Evolutionary conservation across 225 moss, liverwort and hornwort genomes (phyloP).

Genomic region (Polytrichum commune): DNA sequence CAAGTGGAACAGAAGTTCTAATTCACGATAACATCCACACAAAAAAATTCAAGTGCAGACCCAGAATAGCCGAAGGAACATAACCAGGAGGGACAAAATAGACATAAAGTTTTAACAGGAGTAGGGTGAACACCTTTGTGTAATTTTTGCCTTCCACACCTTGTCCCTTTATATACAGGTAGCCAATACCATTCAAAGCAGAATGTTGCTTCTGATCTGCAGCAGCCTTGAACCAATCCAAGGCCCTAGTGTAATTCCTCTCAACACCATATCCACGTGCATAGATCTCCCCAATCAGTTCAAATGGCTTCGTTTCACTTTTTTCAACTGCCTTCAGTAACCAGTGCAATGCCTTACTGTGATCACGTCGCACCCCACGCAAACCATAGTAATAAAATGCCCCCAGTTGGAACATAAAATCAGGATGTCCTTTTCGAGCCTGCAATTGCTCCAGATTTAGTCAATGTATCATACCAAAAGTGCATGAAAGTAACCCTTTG

Average conservation of each 20-base stretch:
- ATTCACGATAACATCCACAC: too few species aligned
- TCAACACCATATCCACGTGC: conserved; percentile 92
- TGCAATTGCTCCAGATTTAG: conserved; percentile 6
- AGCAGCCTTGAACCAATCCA: conserved; percentile 80
- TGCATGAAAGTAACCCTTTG: too few species aligned
- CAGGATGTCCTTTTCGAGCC: conserved; percentile 77
- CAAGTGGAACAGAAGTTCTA: too few species aligned
- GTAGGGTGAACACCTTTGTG: conserved; percentile 56
- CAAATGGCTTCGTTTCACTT: conserved; percentile 65
- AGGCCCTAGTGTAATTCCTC: conserved; percentile 78
- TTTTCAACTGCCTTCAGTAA: conserved; percentile 94
- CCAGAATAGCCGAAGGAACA: too few species aligned
- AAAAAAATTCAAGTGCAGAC: too few species aligned
- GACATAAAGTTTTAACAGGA: not conserved
- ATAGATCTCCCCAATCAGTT: conserved; percentile 91
- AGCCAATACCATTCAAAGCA: conserved; percentile 89
- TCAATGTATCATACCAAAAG: too few species aligned
- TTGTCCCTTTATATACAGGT: conserved; percentile 82
- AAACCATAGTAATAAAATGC: conserved; percentile 83
- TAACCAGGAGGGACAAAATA: too few species aligned
- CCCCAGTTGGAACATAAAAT: conserved; percentile 85
- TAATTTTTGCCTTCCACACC: conserved; percentile 90
- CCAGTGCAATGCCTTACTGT: conserved; percentile 84
- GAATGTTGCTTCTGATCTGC: conserved; percentile 54
- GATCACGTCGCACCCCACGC: conserved; percentile 84